A percentile compares a stretch with the other conserved stretches of the same genome.
Conservation (phyloP, 192 early-diverging fungal species). For the Umbelopsis sp. region DNA sequence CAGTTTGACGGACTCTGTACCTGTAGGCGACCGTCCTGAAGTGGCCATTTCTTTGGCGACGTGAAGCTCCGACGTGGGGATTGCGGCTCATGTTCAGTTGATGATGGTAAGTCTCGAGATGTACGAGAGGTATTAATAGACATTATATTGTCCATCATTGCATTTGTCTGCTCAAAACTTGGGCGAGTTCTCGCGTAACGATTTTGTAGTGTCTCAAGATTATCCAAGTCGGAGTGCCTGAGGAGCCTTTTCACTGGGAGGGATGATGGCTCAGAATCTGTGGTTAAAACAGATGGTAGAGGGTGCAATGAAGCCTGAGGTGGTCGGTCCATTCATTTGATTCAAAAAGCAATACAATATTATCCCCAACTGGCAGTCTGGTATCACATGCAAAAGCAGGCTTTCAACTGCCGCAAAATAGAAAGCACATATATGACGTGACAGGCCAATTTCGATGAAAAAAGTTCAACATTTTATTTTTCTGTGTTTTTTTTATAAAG, state of each 20-base stretch:
- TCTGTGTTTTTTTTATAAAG: too few species aligned
- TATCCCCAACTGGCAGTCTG: neutral
- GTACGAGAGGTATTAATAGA: neutral
- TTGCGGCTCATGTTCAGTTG: neutral
- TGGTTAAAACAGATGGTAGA: neutral
- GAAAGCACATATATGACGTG: neutral
- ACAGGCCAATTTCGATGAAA: neutral
- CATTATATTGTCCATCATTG: conserved; percentile 8
- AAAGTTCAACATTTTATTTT: too few species aligned
- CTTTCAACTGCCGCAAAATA: neutral
- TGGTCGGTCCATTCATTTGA: conserved; percentile 9
- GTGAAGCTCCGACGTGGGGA: conserved; percentile 12
- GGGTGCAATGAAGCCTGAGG: neutral
- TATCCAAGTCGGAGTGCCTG: conserved; percentile 1
- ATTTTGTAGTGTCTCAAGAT: neutral
- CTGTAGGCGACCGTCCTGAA: conserved; percentile 7
- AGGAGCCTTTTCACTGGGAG: conserved; percentile 3
- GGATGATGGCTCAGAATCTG: conserved; percentile 5
- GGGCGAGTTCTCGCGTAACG: neutral
- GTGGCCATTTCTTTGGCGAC: conserved; percentile 3
- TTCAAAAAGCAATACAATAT: too few species aligned
- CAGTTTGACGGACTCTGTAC: neutral
- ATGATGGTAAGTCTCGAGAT: neutral
- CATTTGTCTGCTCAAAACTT: neutral
- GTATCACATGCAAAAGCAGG: neutral